Conservation (phyloP, 1,284 basidiomycete species). For the Trichosporon inkin region DNA sequence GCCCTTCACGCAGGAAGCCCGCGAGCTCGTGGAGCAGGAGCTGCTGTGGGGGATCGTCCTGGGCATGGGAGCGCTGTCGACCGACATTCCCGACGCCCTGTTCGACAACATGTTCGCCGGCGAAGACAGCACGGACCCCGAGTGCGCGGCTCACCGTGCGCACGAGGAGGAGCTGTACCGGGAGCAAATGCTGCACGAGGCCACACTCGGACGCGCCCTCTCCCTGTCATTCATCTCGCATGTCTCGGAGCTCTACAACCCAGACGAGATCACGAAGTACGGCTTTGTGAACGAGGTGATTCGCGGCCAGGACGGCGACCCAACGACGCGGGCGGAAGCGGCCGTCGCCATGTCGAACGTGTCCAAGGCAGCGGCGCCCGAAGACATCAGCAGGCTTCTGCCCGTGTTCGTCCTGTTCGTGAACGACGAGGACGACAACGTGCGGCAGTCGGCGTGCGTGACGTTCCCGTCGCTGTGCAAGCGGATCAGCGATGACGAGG, state of each 20-base stretch:
- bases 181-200: constrained; percentile 58
- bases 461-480: constrained; percentile 75
- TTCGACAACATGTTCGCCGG: constrained; percentile 26
- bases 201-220: constrained; percentile 78
- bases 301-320: constrained; percentile 68
- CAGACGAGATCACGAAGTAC: constrained; percentile 59
- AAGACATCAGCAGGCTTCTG: constrained; percentile 66
- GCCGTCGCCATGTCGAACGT: constrained; percentile 83
- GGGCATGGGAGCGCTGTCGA: constrained; percentile 76
- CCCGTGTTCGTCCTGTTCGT: constrained; percentile 71
- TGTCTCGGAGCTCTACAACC: constrained; percentile 56
- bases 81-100: constrained; percentile 43
- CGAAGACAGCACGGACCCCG: constrained; percentile 15
- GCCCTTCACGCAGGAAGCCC: constrained; percentile 58
- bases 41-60: constrained; percentile 78
- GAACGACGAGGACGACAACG: constrained; percentile 71
- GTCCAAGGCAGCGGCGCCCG: constrained; percentile 74
- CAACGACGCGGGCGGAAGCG: constrained; percentile 83
- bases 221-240: constrained; percentile 87
- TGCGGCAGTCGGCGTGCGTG: constrained; percentile 83
- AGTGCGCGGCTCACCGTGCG: constrained; percentile 11
- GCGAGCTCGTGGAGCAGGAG: constrained; percentile 68
- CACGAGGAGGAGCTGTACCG: constrained; percentile 36
- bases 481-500: constrained; percentile 56
- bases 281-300: constrained; percentile 77